A percentile compares a stretch with the other conserved stretches of the same genome.
These are phyloP conservation scores for Leishmania guyanensis DNA, from an alignment of 208 protist genomes.

Conservation along the genomic window DNA sequence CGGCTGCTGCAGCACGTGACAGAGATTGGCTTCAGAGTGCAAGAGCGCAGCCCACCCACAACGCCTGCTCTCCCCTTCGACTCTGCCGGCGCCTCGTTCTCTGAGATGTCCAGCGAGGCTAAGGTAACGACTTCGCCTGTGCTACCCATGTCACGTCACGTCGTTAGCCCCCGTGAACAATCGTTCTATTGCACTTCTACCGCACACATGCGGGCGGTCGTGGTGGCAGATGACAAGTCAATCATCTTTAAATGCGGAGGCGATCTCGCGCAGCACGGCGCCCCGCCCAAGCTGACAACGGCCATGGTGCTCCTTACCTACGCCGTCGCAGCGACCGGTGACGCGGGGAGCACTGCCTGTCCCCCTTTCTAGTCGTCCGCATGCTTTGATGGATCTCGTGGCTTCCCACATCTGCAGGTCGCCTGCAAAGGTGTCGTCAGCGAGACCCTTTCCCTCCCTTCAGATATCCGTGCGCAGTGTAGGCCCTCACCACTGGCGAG, in stretches of 20 bases:
- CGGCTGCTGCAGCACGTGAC: slow-evolving; percentile 29
- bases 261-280: background rate
- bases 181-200: slow-evolving; percentile 1
- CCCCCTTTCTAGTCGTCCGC: background rate
- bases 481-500: background rate
- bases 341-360: background rate
- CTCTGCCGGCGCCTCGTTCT: background rate
- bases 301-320: background rate
- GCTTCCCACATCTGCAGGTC: background rate
- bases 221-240: slow-evolving; percentile 3
- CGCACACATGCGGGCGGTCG: background rate
- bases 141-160: background rate
- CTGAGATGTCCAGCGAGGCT: background rate
- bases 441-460: background rate
- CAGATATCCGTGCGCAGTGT: background rate
- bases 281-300: background rate
- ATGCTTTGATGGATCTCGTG: background rate
- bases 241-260: background rate
- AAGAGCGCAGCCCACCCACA: background rate
- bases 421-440: background rate
- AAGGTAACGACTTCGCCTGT: background rate
- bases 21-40: slow-evolving; percentile 23
- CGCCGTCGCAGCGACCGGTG: background rate
- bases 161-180: background rate
- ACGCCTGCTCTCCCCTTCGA: background rate